phyloP scores from a whole-genome alignment of 495 filamentous ascomycete genomes.

The Penicillium subrubescens region DNA sequence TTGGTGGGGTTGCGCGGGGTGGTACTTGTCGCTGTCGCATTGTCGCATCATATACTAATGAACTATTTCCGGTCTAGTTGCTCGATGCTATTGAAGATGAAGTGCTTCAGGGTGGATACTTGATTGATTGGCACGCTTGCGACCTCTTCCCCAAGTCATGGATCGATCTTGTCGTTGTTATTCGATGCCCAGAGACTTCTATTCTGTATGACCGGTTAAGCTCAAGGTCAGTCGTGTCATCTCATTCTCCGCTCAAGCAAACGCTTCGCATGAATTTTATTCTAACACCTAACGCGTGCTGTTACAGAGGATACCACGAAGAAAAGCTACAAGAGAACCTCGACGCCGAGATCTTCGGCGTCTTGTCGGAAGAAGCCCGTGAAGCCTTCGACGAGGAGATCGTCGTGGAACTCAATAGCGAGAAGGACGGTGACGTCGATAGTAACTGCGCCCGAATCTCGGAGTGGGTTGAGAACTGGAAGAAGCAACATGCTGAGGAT shows the following conservation, averaged over 20 bases:
- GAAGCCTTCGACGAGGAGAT: constrained; percentile 86
- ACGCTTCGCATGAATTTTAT: background rate
- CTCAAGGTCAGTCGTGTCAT: constrained; percentile 53
- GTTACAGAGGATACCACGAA: constrained; percentile 70
- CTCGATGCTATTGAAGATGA: constrained; percentile 88
- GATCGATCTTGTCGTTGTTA: constrained; percentile 93
- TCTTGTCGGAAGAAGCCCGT: constrained; percentile 85
- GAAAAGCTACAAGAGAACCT: constrained; percentile 93
- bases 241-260: background rate
- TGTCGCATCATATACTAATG: background rate
- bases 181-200: constrained; percentile 72
- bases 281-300: background rate
- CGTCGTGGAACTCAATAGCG: constrained; percentile 86
- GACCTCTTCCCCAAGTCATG: constrained; percentile 92
- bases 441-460: constrained; percentile 82
- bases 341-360: constrained; percentile 96
- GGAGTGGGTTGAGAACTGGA: constrained; percentile 82
- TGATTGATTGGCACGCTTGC: constrained; percentile 98
- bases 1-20: constrained; percentile 4
- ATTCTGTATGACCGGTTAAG: constrained; percentile 84
- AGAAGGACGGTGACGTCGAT: constrained; percentile 80
- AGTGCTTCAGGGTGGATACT: constrained; percentile 74
- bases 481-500: constrained; percentile 52
- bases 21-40: background rate
- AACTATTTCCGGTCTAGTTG: constrained; percentile 51